Conservation (phyloP, 2,329 filamentous ascomycete species). For the Colletotrichum spinosum region DNA sequence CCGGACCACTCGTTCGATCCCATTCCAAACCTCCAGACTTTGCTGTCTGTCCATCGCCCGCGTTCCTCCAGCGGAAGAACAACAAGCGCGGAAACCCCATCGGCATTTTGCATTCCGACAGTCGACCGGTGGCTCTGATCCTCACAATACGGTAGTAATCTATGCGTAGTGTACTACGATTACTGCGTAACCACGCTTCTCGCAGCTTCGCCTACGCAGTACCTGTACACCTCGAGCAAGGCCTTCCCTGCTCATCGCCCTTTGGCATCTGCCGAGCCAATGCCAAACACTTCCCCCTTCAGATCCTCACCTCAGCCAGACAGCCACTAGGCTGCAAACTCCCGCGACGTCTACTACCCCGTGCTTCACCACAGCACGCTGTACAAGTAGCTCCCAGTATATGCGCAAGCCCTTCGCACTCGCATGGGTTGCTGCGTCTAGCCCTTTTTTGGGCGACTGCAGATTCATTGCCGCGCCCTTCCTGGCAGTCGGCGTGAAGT, state of each 20-base stretch:
- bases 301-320: conserved; percentile 20
- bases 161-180: too few relatives aligned
- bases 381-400: too few relatives aligned
- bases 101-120: conserved; percentile 1
- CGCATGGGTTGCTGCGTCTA: conserved; percentile 34
- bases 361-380: neutral
- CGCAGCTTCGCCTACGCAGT: conserved; percentile 1
- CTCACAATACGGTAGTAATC: too few relatives aligned
- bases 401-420: conserved; percentile 21
- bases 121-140: conserved; percentile 22
- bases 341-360: conserved; percentile 23
- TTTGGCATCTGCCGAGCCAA: conserved; percentile 34
- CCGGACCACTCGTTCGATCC: conserved; percentile 11
- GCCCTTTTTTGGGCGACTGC: conserved; percentile 3
- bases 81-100: conserved; percentile 25
- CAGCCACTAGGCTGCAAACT: conserved; percentile 26
- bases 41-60: too few relatives aligned
- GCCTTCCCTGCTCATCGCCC: conserved; percentile 20
- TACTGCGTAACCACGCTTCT: neutral
- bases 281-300: conserved; percentile 35
- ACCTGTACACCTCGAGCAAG: conserved; percentile 13
- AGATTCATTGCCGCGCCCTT: conserved; percentile 10
- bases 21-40: conserved; percentile 2
- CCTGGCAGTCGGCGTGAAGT: conserved; percentile 24
- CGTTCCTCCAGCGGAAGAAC: conserved; percentile 6